Evolutionary conservation across 495 filamentous ascomycete species (phyloP).

Genomic region (Neurospora sp.): DNA sequence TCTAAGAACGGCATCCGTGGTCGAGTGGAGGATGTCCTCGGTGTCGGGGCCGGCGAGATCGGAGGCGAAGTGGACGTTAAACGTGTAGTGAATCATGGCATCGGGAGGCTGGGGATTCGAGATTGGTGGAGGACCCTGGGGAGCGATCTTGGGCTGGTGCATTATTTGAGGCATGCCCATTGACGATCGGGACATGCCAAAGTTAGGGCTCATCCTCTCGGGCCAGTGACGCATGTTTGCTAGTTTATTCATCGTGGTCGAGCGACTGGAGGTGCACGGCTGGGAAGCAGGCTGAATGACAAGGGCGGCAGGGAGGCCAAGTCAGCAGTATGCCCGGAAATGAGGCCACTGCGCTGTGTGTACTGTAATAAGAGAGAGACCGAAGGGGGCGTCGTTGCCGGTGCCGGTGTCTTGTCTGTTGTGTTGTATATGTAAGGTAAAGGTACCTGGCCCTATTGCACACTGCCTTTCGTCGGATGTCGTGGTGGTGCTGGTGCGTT

Average conservation of each 20-base stretch:
- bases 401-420: neutral
- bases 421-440: neutral
- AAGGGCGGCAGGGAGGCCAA: conserved; percentile 13
- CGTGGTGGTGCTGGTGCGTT: neutral
- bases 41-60: conserved; percentile 81
- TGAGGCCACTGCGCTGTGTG: neutral
- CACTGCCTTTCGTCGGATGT: neutral
- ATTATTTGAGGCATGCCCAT: conserved; percentile 61
- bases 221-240: conserved; percentile 91
- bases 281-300: conserved; percentile 6
- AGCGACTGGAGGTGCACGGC: conserved; percentile 6
- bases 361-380: neutral
- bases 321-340: neutral
- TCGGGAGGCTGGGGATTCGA: conserved; percentile 54
- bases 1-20: conserved; percentile 64
- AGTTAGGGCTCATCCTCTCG: conserved; percentile 79
- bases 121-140: conserved; percentile 54
- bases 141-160: conserved; percentile 55
- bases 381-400: neutral
- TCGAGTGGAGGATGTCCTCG: conserved; percentile 87
- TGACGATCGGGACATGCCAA: conserved; percentile 64
- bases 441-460: neutral
- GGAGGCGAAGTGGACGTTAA: conserved; percentile 92
- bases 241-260: conserved; percentile 76
- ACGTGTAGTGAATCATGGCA: conserved; percentile 61